A percentile compares a stretch with the other conserved stretches of the same genome.
Conservation (phyloP, 331 rosid species). For the Rhamnella rubrinervis region DNA sequence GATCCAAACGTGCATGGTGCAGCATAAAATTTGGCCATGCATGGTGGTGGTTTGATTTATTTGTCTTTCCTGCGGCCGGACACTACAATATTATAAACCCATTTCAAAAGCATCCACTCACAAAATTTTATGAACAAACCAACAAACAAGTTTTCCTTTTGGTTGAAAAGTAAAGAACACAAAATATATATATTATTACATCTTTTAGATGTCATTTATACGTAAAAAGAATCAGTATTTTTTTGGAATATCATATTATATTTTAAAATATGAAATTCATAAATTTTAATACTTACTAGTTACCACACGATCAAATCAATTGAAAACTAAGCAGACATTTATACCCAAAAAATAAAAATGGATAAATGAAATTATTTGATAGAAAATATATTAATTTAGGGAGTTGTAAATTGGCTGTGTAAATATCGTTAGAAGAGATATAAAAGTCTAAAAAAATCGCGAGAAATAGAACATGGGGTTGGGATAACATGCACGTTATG, state of each 20-base stretch:
- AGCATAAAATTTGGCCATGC: conserved; percentile 27
- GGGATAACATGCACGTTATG: conserved; percentile 38
- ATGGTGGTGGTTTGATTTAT: conserved; percentile 16
- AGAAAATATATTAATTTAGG: too few species aligned
- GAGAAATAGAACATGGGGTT: conserved; percentile 10
- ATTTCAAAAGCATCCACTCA: conserved; percentile 4
- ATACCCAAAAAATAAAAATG: too few species aligned
- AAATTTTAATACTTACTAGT: too few species aligned
- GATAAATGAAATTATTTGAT: too few species aligned
- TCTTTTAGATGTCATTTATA: too few species aligned
- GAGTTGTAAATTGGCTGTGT: too few species aligned
- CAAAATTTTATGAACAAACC: conserved; percentile 5
- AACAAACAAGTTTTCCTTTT: conserved; percentile 5
- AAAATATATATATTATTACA: neutral
- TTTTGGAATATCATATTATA: too few species aligned
- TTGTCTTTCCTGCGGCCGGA: conserved; percentile 15
- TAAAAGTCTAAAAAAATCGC: neutral
- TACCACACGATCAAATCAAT: too few species aligned
- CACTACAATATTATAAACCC: conserved; percentile 7
- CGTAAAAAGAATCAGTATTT: too few species aligned
- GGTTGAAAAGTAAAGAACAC: neutral
- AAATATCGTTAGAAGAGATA: too few species aligned
- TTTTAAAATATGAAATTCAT: too few species aligned
- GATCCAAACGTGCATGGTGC: conserved; percentile 28
- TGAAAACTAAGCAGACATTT: too few species aligned